Conservation (phyloP, 495 filamentous ascomycete species). For the Lentithecium fluviatile region DNA sequence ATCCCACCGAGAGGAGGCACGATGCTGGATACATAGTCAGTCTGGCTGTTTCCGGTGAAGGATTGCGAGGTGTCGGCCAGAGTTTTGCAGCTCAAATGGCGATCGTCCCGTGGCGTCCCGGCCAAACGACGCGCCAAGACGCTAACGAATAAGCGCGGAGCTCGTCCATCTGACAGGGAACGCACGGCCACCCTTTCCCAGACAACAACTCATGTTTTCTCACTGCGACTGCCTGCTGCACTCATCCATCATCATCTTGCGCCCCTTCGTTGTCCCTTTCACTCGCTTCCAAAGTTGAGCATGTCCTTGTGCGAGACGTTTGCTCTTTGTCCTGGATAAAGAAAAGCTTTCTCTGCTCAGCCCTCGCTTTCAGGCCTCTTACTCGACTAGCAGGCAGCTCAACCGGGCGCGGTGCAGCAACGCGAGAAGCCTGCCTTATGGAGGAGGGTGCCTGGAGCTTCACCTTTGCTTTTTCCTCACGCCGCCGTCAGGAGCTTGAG, state of each 20-base stretch:
- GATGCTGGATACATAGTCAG: too few species aligned
- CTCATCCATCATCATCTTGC: neutral
- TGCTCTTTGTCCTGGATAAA: neutral
- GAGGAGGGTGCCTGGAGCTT: neutral
- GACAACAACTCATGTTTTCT: slow-evolving; percentile 4
- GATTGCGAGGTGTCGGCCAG: too few species aligned
- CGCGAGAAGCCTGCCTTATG: neutral
- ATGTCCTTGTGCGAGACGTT: too few species aligned
- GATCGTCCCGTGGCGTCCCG: too few species aligned
- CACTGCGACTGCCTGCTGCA: neutral
- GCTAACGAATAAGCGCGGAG: neutral
- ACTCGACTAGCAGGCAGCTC: neutral
- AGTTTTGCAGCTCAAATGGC: too few species aligned
- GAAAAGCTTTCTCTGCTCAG: neutral
- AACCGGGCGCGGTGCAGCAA: neutral
- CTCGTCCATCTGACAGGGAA: neutral
- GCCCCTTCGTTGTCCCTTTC: neutral
- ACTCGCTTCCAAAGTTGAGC: neutral
- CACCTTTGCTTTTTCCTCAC: neutral
- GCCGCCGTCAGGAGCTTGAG: neutral
- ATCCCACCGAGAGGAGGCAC: too few species aligned
- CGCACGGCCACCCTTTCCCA: neutral
- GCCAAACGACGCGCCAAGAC: neutral
- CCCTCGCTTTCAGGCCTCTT: neutral
- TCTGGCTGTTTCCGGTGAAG: too few species aligned